Evolutionary conservation across 345 rosid genomes (phyloP).

Genomic region (Garcia nutans): DNA sequence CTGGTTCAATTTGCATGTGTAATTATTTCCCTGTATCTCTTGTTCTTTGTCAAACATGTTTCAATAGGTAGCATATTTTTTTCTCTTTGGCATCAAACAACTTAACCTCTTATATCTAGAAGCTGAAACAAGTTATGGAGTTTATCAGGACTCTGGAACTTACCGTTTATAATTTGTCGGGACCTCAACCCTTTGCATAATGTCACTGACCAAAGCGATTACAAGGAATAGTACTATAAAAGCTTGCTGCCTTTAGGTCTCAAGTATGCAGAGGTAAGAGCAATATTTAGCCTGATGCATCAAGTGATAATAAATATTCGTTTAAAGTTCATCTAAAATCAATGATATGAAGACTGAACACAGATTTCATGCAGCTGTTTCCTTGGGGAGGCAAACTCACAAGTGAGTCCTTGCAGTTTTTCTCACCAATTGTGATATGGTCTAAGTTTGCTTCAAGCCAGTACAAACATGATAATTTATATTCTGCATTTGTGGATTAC

Average conservation of each 20-base stretch:
- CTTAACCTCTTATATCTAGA: not conserved
- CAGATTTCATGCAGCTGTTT: constrained; percentile 68
- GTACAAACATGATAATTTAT: constrained; percentile 40
- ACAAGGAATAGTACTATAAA: constrained; percentile 74
- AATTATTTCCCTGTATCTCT: not conserved
- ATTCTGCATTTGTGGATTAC: constrained; percentile 64
- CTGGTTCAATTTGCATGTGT: not conserved
- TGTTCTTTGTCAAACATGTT: not conserved
- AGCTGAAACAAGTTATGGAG: not conserved
- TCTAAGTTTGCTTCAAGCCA: constrained; percentile 54
- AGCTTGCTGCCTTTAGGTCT: constrained; percentile 56
- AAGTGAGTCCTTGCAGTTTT: constrained; percentile 71
- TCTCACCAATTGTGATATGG: constrained; percentile 77
- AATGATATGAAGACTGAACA: constrained; percentile 38
- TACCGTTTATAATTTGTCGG: constrained; percentile 40
- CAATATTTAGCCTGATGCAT: constrained; percentile 17
- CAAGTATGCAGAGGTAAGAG: constrained; percentile 64
- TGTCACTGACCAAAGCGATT: constrained; percentile 45
- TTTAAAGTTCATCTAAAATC: constrained; percentile 21
- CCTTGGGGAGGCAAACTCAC: constrained; percentile 99
- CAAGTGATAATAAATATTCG: not conserved
- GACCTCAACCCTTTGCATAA: constrained; percentile 89
- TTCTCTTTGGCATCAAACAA: not conserved
- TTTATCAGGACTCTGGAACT: constrained; percentile 9
- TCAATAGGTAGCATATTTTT: not conserved